phyloP scores from a whole-genome alignment of 306 rosid species.

The Hippophae tibetana region DNA sequence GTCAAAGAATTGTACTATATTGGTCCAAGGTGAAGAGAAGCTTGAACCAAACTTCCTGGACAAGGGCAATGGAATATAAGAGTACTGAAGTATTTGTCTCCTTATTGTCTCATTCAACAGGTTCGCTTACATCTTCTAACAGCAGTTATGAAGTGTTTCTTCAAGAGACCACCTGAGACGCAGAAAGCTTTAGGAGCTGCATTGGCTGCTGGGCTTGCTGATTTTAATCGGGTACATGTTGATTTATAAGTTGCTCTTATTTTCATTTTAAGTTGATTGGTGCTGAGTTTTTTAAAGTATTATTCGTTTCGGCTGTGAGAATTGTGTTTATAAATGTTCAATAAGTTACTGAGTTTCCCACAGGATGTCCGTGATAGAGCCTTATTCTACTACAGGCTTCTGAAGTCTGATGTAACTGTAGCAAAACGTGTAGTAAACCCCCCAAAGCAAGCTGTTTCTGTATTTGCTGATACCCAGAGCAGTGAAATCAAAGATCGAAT shows the following conservation, averaged over 20 bases:
- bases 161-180: slow-evolving; percentile 96
- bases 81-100: not conserved
- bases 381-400: slow-evolving; percentile 92
- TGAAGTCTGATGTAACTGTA: slow-evolving; percentile 58
- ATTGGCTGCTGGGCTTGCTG: slow-evolving; percentile 89
- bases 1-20: too few relatives aligned
- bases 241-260: not conserved
- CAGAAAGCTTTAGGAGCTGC: slow-evolving; percentile 90
- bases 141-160: slow-evolving; percentile 97
- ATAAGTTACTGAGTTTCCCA: slow-evolving; percentile 30
- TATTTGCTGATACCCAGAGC: slow-evolving; percentile 96
- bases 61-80: not conserved
- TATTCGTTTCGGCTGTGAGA: not conserved
- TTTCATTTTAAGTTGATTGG: not conserved
- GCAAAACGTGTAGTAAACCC: slow-evolving; percentile 93
- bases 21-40: too few relatives aligned
- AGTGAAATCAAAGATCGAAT: slow-evolving; percentile 97
- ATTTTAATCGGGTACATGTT: slow-evolving; percentile 74
- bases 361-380: slow-evolving; percentile 99
- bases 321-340: slow-evolving; percentile 21
- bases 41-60: too few relatives aligned
- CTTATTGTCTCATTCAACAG: slow-evolving; percentile 40
- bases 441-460: slow-evolving; percentile 99
- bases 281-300: not conserved
- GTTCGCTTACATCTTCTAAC: slow-evolving; percentile 97